Evolutionary conservation across 192 early-diverging fungal species (phyloP), one percentile per base, ranked within the genome.

Genomic region (Dimargaris verticillata): DNA sequence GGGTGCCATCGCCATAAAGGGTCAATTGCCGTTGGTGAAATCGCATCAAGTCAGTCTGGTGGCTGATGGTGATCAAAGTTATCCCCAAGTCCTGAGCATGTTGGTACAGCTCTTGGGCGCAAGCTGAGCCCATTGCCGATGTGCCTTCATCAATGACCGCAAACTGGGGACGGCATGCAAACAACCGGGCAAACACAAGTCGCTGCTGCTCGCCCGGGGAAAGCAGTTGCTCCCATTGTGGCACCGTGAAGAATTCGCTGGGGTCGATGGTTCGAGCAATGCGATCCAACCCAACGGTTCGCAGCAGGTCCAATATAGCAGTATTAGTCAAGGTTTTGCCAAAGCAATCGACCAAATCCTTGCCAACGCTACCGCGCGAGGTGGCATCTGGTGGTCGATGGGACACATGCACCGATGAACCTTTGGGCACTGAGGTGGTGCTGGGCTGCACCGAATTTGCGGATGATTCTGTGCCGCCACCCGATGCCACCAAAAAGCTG

Each of bases 21-120:
- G 61, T 44, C 43, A 85, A 64, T 3, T 57, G 55, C 5, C 52
- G 57, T 0, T 59, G 60, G 65, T 87, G 85, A 62, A 76, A 80
- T 18, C 64, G 69, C 24, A 67, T 62, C 46, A 86, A 61, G 15
- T 64, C 63, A 11, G 73, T 65, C 45, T 89, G 79, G 62, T 99
- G 95, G 5, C 85, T 87, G 25, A 99, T 86, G 14, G 92, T 91
- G n/a, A 97, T 81, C 9, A 91, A 68, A 1, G 93, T 92, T 61
- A 94, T 88, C 1, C 81, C 83, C 3, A 73, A 63, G 33, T 82
- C 71, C 44, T 81, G 76, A 26, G 81, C 70, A 15, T 71, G 64
- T 20, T 66, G 71, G 66, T 88, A 91, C 44, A 88, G 71, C 26
- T 64, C 58, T 2, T 62, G 60, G 61, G 81, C 82, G 0, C 79